A percentile compares a stretch with the other conserved stretches of the same genome.
Evolutionary conservation across 345 rosid genomes (phyloP).

Genomic region (Eucalyptus albens): DNA sequence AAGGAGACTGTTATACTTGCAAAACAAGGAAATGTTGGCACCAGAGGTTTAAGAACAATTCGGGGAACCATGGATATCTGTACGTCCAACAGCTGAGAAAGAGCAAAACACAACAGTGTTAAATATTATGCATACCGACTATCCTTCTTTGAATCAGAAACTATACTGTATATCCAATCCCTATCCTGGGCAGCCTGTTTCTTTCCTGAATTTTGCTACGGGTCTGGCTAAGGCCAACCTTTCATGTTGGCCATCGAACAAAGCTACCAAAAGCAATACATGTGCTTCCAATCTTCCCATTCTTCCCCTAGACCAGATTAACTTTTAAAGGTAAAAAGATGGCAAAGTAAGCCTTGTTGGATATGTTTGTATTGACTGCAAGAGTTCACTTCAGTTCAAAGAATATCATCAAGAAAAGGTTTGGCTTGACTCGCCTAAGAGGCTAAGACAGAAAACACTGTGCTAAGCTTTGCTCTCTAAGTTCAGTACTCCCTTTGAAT

Average conservation of each 20-base stretch:
- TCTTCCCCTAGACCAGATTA: not conserved
- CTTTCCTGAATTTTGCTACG: not conserved
- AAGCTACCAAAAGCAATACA: not conserved
- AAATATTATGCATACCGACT: not conserved
- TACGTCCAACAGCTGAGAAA: conserved; percentile 16
- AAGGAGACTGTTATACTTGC: conserved; percentile 12
- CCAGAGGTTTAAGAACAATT: conserved; percentile 31
- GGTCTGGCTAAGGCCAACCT: not conserved
- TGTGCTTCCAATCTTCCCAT: not conserved
- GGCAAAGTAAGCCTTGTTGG: not conserved
- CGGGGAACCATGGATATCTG: conserved; percentile 18
- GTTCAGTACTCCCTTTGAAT: not conserved
- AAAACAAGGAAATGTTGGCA: conserved; percentile 42
- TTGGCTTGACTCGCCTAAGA: not conserved
- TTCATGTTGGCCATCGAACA: not conserved
- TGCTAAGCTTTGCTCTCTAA: not conserved
- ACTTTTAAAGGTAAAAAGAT: not conserved
- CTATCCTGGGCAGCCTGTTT: not conserved
- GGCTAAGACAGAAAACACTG: not conserved
- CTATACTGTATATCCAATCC: not conserved
- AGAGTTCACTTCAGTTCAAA: not conserved
- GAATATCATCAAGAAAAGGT: not conserved
- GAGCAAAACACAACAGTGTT: not conserved
- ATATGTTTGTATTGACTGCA: not conserved
- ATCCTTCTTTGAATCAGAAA: not conserved